Conservation (phyloP, 352 stramenopile species). For the Phytophthora citricola region DNA sequence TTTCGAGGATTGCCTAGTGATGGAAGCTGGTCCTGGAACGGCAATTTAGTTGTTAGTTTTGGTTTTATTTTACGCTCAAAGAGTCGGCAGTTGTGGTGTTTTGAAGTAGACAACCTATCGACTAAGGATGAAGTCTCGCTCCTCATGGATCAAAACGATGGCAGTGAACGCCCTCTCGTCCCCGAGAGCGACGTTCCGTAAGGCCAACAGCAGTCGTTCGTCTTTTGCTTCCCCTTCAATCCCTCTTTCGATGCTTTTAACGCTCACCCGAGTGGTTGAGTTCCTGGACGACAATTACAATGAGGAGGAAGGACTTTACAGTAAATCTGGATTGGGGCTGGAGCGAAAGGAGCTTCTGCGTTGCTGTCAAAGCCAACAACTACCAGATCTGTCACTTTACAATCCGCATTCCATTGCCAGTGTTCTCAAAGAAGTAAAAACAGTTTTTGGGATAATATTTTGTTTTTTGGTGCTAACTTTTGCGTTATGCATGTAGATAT, state of each 20-base stretch:
- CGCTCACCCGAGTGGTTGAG: slow-evolving; percentile 47
- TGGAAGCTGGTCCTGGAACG: no score
- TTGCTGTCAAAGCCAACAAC: slow-evolving; percentile 14
- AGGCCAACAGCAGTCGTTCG: slow-evolving; percentile 18
- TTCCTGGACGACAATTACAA: slow-evolving; percentile 56
- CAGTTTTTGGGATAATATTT: background rate
- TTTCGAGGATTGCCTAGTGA: slow-evolving; percentile 61
- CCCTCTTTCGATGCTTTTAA: slow-evolving; percentile 40
- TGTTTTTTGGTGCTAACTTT: background rate
- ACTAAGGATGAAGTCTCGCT: slow-evolving; percentile 30
- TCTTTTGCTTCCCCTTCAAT: slow-evolving; percentile 20
- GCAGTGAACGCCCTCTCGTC: slow-evolving; percentile 27
- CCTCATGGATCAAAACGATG: slow-evolving; percentile 38
- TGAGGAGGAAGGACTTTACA: slow-evolving; percentile 61
- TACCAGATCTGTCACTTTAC: slow-evolving; percentile 49
- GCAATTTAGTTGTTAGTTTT: no score
- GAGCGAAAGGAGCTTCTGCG: slow-evolving; percentile 40
- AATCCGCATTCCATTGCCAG: slow-evolving; percentile 54
- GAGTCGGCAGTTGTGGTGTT: slow-evolving; percentile 28
- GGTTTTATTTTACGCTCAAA: slow-evolving; percentile 20
- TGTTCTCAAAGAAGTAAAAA: slow-evolving; percentile 53
- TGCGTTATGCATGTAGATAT: slow-evolving; percentile 27
- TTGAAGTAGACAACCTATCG: background rate
- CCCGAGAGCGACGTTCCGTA: slow-evolving; percentile 25
- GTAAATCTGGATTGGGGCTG: slow-evolving; percentile 28